Base-by-base conservation (phyloP, 2,329 filamentous ascomycete species). In the Colletotrichum liaoningense region DNA sequence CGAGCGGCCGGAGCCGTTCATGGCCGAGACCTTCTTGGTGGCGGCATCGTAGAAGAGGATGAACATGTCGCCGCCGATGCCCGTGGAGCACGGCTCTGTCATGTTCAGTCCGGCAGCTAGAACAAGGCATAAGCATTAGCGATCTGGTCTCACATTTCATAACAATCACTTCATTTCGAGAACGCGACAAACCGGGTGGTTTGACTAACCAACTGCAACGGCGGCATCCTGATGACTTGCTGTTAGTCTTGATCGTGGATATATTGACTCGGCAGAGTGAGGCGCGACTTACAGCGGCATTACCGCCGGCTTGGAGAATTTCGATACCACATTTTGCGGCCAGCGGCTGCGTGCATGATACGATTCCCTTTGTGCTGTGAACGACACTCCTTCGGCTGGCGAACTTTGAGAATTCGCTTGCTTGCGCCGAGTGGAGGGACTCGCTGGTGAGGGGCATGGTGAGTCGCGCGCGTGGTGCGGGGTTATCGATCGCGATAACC, bases 1-100 rank as follows among this genome's bases (percentile, higher is more conserved):
- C 4, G 95, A 91, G 33, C 97, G 92, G n/a, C 97, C 97, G 1
- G 95, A 98, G 24, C 95, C 97, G 82, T 99, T 99, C 82, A 98
- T 86, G 11, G 95, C 94, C 67, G 92, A 93, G 9, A 98, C 93
- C 75, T 93, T 93, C 80, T 93, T 93, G 0, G 92, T 94, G 77
- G 93, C 90, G 55, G 95, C 94, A 80, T 97, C 90, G 86, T 96
- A 98, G 87, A 91, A 98, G 46, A 98, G 90, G 82, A 95, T 95
- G 85, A 98, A 99, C 92, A 98, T 95, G 84, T 99, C 97, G 75
- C 97, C 97, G 70, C 97, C 97, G 73, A 99, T 98, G 54, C 97
- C 97, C 0, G 97, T 98, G 6, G 94, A 97, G 72, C 92, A 92
- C 8, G 97, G 97, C 81, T 99, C 97, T 0, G 96, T 98, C 80